Percentiles rank a stretch among this genome's conserved stretches.
phyloP scores from a whole-genome alignment of 768 basidiomycete species.

The Clitopilus hobsonii region DNA sequence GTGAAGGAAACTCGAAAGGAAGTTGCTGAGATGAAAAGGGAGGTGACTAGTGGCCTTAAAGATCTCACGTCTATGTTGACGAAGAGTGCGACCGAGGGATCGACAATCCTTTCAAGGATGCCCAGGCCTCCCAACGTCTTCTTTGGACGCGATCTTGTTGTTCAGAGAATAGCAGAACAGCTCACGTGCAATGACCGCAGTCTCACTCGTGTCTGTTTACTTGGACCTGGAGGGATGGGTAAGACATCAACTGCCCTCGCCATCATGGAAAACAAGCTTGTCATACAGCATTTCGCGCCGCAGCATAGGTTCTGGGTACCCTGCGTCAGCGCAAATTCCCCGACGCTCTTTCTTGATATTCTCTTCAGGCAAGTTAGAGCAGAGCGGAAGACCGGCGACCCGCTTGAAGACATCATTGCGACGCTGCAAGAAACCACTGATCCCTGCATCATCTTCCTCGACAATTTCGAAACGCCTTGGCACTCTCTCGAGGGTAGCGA shows the following conservation, averaged over 20 bases:
- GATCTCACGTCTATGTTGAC: neutral
- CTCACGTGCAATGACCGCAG: neutral
- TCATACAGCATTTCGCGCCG: constrained; percentile 18
- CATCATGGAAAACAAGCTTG: constrained; percentile 18
- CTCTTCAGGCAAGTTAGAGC: constrained; percentile 16
- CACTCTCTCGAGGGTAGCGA: constrained; percentile 15
- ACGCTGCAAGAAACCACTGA: constrained; percentile 18
- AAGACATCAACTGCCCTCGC: constrained; percentile 32
- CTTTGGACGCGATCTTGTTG: neutral
- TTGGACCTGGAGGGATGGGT: constrained; percentile 33
- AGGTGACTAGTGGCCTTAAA: too few species aligned
- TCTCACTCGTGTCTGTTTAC: constrained; percentile 12
- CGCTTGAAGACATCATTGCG: constrained; percentile 14
- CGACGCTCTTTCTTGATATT: constrained; percentile 16
- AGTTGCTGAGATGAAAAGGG: neutral
- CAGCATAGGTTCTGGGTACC: constrained; percentile 24
- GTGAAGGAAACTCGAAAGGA: neutral
- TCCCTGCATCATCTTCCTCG: constrained; percentile 27
- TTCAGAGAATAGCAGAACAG: neutral
- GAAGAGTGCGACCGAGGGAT: neutral
- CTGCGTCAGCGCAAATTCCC: constrained; percentile 25
- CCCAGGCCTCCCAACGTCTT: neutral
- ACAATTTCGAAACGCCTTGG: constrained; percentile 39
- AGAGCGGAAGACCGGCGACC: constrained; percentile 13
- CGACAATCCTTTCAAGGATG: neutral